Evolutionary conservation across 2,329 filamentous ascomycete genomes (phyloP), one percentile per base, ranked within the genome.

Genomic region (Epichloe aotearoae): DNA sequence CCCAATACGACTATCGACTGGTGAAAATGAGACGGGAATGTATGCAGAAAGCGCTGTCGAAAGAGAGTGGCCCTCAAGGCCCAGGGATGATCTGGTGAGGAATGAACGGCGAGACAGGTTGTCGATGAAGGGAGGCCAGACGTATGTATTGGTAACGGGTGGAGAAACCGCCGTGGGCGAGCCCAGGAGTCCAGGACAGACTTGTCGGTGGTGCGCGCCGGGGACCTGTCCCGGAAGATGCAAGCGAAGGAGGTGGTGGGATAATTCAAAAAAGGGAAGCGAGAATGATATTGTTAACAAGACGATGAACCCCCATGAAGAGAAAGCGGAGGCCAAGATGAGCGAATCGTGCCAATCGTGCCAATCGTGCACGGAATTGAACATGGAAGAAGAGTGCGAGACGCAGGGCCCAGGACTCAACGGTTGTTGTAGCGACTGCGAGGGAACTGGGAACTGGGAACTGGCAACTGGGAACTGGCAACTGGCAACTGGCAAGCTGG

Each of bases 51-150:
- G 52, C 17, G 50, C 46, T 47, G 54, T 49, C 53, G 48, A 51
- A 20, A 49, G 49, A 36, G 37, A 53, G 53, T 53, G 56, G 53
- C 59, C 58, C 57, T 60, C 55, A 54, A 56, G 40, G 44, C 52
- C 51, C 55, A 65, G 62, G 64, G 63, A 63, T 61, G 54, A 54
- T 53, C 46, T 55, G 50, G 52, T 53, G 56, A 61, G 62, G 65
- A 67, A 66, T 67, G 65, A 61, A 53, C 62, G 55, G 59, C 64
- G 59, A 67, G 65, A 67, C 65, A 67, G 55, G 54, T 49, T 49
- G 46, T 52, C 50, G 51, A 52, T 36, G 46, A 56, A 52, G 53
- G 52, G 52, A 51, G 46, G 36, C 5, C 12, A 36, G 46, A 38
- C 8, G 14, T 38, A 14, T 17, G 45, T 23, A 11, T 17, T 26